These are phyloP conservation scores for Xylariaceae sp. DNA, from an alignment of 2,329 filamentous ascomycete genomes.

Conservation along the genomic window DNA sequence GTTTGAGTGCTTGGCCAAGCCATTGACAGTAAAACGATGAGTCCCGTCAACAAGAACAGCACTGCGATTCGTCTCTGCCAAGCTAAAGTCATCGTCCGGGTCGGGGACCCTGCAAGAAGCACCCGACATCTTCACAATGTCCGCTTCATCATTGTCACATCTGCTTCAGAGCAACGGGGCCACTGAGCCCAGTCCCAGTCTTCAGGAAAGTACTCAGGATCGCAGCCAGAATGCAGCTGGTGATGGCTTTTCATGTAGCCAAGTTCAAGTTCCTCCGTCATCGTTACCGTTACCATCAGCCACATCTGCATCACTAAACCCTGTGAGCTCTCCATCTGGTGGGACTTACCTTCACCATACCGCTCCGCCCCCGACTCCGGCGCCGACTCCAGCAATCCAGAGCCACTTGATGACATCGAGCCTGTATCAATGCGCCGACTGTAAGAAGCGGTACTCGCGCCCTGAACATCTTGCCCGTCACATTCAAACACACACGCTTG, in stretches of 20 bases:
- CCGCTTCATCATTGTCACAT: conserved; percentile 28
- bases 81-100: not conserved
- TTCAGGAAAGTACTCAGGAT: not conserved
- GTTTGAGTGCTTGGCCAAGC: conserved; percentile 15
- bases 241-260: conserved; percentile 5
- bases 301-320: conserved; percentile 10
- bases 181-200: conserved; percentile 7
- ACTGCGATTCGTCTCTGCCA: not conserved
- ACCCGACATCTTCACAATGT: conserved; percentile 17
- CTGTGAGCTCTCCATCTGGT: conserved; percentile 1
- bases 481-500: conserved; percentile 39
- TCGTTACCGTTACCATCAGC: conserved; percentile 5
- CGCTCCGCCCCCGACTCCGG: conserved; percentile 3
- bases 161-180: conserved; percentile 28
- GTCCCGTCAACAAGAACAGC: conserved; percentile 1
- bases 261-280: conserved; percentile 3
- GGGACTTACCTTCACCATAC: not conserved
- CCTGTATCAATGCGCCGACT: conserved; percentile 59
- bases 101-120: not conserved
- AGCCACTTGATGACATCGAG: conserved; percentile 40
- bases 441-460: conserved; percentile 58
- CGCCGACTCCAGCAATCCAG: conserved; percentile 22
- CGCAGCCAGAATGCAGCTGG: conserved; percentile 1
- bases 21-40: conserved; percentile 17
- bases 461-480: conserved; percentile 58